Base-by-base conservation (phyloP, 345 rosid genomes). In the Nephelium lappaceum region DNA sequence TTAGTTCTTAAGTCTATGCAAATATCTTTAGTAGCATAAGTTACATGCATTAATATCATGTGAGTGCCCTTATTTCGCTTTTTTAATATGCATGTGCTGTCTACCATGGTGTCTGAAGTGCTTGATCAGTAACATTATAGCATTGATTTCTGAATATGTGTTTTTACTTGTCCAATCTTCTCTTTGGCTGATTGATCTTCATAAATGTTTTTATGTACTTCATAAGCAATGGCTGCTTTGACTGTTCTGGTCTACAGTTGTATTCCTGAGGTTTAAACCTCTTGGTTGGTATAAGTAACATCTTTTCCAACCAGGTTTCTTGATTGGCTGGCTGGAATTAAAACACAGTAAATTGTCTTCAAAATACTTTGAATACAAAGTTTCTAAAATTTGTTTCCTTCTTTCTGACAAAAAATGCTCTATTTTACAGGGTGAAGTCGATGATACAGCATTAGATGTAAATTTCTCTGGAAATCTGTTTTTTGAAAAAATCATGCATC, bases 401-500 rank as follows among this genome's bases (percentile, higher is more conserved):
- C 68, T 53, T 79, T 77, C 77, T 89, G 47, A 83, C 81, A 27
- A 79, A 63, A 58, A 76, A 49, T 67, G 47, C 79, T 49, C 74
- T 24, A n/a, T 70, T 73, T 31, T 65, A 67, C 92, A 95, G 99
- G 98, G 96, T 77, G 98, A 95, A 88, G 90, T 89, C 83, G 99
- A 95, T 88, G 97, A 93, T 81, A 39, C 93, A 2, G 96, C 99
- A 80, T 81, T 95, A 72, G 98, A 95, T 81, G 87, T 95, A 75
- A 95, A 95, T 90, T 92, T 95, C 79, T 95, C 98, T 49, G 98
- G 97, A 79, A 95, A 87, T 80, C 65, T 93, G 69, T 88, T 88
- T 62, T 87, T 90, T 82, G 97, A 95, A 79, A 92, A 89, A 85
- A 90, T 93, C 67, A 80, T 91, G 90, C 81, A 86, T 78, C 90